These are phyloP conservation scores for Melampsora medusae DNA, from an alignment of 1,284 basidiomycete species.

Conservation along the genomic window DNA sequence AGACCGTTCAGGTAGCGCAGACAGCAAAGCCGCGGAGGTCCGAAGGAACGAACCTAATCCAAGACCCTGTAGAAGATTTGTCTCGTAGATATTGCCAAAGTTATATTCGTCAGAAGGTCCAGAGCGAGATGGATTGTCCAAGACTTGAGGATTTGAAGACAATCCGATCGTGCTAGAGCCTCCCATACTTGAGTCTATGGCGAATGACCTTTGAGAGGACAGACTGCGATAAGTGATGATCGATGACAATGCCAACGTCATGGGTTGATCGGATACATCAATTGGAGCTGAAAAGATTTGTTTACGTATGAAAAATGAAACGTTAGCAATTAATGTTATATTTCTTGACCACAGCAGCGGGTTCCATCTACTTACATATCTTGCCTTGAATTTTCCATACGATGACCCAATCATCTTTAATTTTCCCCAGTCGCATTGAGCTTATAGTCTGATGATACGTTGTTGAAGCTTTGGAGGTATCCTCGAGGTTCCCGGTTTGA, in stretches of 20 bases:
- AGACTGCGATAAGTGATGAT: neutral
- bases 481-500: too few relatives aligned
- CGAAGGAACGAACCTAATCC: conserved; percentile 2
- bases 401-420: neutral
- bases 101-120: too few relatives aligned
- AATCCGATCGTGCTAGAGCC: neutral
- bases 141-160: neutral
- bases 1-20: too few relatives aligned
- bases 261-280: neutral
- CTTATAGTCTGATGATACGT: neutral
- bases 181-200: neutral
- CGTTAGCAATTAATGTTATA: too few relatives aligned
- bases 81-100: neutral
- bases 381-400: conserved; percentile 4
- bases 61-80: conserved; percentile 1
- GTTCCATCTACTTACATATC: neutral
- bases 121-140: neutral
- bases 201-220: neutral
- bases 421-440: neutral
- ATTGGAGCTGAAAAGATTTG: neutral
- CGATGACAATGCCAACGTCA: neutral
- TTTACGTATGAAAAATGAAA: too few relatives aligned
- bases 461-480: too few relatives aligned
- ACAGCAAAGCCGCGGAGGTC: too few relatives aligned
- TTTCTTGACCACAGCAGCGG: too few relatives aligned